Evolutionary conservation across 495 filamentous ascomycete species (phyloP).

Genomic region (Neurospora pannonica): DNA sequence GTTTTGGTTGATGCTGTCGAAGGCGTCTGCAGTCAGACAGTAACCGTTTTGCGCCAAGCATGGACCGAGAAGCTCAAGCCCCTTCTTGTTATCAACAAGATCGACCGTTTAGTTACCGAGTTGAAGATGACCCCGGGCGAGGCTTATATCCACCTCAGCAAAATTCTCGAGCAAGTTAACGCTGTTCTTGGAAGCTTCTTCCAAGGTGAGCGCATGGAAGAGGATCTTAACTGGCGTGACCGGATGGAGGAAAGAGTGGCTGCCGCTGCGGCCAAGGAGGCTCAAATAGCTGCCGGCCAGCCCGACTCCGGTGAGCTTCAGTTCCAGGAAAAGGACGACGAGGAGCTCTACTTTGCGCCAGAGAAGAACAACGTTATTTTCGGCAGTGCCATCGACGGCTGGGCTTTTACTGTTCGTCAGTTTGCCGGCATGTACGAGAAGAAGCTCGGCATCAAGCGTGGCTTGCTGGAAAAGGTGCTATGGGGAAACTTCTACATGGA

Average conservation of each 20-base stretch:
- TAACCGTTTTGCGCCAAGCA: slow-evolving; percentile 88
- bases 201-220: slow-evolving; percentile 97
- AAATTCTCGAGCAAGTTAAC: slow-evolving; percentile 90
- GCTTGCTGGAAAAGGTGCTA: slow-evolving; percentile 84
- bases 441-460: slow-evolving; percentile 90
- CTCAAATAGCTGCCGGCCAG: slow-evolving; percentile 36
- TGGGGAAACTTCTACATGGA: slow-evolving; percentile 98
- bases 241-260: slow-evolving; percentile 77
- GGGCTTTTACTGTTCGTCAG: slow-evolving; percentile 93
- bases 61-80: slow-evolving; percentile 97
- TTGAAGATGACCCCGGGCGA: slow-evolving; percentile 84
- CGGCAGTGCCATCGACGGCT: slow-evolving; percentile 92
- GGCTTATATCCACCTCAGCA: slow-evolving; percentile 82
- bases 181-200: slow-evolving; percentile 96
- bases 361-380: slow-evolving; percentile 99
- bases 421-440: slow-evolving; percentile 93
- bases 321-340: slow-evolving; percentile 90
- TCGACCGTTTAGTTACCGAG: slow-evolving; percentile 89
- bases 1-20: slow-evolving; percentile 98
- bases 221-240: slow-evolving; percentile 93
- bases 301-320: slow-evolving; percentile 49
- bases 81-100: slow-evolving; percentile 94
- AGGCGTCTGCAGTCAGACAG: slow-evolving; percentile 95
- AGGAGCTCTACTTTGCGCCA: slow-evolving; percentile 95
- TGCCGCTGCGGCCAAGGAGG: slow-evolving; percentile 41